Base-by-base conservation (phyloP, 352 stramenopile species). In the Phytopythium oedochilum region DNA sequence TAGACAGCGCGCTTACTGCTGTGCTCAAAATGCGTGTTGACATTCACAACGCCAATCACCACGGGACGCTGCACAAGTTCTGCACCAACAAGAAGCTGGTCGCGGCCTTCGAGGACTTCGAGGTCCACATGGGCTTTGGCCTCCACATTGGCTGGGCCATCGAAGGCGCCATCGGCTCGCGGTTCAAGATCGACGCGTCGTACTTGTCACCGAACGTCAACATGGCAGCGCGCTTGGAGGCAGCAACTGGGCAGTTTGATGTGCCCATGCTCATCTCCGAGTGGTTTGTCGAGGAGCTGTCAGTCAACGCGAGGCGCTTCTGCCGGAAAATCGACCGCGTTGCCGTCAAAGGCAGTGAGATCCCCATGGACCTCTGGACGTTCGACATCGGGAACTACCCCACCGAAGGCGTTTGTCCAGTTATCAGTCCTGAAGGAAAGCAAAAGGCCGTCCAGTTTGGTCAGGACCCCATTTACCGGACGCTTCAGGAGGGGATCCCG, bases 71-170 rank as follows among this genome's bases (percentile, higher is more conserved):
- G 31, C 62, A 85, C 61, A 86, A 87, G 51, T 97, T 92, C 64
- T 93, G 85, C 57, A 87, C 64, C 35, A 88, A 96, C 58, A 74
- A 73, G 7, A 92, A 90, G 38, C 71, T 97, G 26, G 61, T 87
- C 11, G 76, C 82, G 1, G 80, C 82, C 8, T 97, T 97, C 55
- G 88, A 89, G 31, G 76, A 86, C 57, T 98, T 97, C 65, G 84
- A 96, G 29, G 90, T 99, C 4, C 83, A 96, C 53, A 70, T 99
- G 50, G 94, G 97, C 53, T 99, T 98, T 73, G 97, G 97, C 0
- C 75, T 99, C 48, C 96, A 99, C 64, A 89, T 98, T 18, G 97
- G 97, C 15, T 99, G 97, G 97, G 96, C 96, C 0, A 98, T 99
- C 39, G 97, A 99, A 76, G 97, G 97, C 25, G 96, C 96, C 1